Evolutionary conservation across 2,329 filamentous ascomycete genomes (phyloP).

Genomic region (Fusarium setosum): DNA sequence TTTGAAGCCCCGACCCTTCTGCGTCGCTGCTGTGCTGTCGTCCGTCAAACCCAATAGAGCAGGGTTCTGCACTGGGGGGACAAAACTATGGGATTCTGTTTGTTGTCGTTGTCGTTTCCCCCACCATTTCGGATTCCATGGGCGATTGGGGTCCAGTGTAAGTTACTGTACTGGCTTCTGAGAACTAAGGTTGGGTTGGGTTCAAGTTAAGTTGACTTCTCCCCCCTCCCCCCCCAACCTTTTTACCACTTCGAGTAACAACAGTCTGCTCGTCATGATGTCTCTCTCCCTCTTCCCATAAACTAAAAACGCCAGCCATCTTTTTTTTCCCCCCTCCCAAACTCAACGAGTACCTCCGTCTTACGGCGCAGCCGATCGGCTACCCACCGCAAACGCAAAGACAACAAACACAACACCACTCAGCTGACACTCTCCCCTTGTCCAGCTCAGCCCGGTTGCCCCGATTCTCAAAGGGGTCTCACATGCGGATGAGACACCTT

Average conservation of each 20-base stretch:
- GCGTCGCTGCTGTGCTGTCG: conserved; percentile 7
- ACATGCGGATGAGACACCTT: background rate
- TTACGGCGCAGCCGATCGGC: conserved; percentile 25
- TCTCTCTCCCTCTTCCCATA: conserved; percentile 7
- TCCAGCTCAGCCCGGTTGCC: background rate
- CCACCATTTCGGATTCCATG: background rate
- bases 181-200: too few species aligned
- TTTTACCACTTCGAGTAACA: background rate
- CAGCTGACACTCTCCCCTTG: background rate
- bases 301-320: conserved; percentile 2
- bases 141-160: too few species aligned
- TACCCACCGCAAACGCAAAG: conserved; percentile 21
- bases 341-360: background rate
- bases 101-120: background rate
- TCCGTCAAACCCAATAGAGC: conserved; percentile 1
- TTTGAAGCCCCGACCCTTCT: background rate
- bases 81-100: background rate
- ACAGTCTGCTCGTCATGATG: conserved; percentile 11
- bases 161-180: too few species aligned
- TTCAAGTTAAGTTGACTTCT: background rate
- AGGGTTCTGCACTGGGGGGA: background rate
- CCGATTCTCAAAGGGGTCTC: conserved; percentile 2
- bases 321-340: too few species aligned
- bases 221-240: background rate
- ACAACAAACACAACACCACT: conserved; percentile 16